phyloP scores from a whole-genome alignment of 768 basidiomycete species.

The Kwoniella sp. region DNA sequence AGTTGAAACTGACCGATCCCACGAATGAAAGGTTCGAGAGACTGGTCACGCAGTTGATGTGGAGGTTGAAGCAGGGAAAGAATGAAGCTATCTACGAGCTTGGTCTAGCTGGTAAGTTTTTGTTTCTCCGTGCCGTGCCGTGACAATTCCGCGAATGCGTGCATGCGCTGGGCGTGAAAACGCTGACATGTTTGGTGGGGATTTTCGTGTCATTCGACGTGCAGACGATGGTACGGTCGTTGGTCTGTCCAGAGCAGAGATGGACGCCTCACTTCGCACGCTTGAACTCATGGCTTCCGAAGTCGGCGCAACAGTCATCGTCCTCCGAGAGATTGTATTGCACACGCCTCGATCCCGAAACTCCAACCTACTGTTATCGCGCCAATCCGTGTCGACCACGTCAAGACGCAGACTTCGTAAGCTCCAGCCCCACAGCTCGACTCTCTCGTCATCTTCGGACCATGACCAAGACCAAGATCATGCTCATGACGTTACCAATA shows the following conservation, averaged over 20 bases:
- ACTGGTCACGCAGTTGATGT: slow-evolving; percentile 92
- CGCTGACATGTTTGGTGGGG: neutral
- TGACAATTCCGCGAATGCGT: no score
- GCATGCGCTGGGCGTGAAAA: no score
- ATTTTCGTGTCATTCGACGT: slow-evolving; percentile 2
- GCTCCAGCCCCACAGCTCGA: neutral
- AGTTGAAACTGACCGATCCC: slow-evolving; percentile 81
- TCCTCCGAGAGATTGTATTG: slow-evolving; percentile 74
- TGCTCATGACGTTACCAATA: no score
- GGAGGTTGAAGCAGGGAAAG: slow-evolving; percentile 83
- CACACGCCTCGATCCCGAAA: neutral
- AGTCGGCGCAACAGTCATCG: slow-evolving; percentile 86
- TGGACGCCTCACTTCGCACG: slow-evolving; percentile 79
- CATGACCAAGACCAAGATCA: no score
- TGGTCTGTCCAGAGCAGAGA: slow-evolving; percentile 70
- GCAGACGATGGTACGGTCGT: slow-evolving; percentile 82
- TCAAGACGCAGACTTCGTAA: neutral
- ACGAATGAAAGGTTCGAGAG: slow-evolving; percentile 59
- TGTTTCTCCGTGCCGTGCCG: no score
- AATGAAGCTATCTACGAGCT: slow-evolving; percentile 80
- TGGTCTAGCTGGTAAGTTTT: slow-evolving; percentile 62
- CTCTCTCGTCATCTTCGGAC: neutral
- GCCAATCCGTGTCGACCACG: neutral
- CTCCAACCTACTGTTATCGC: neutral
- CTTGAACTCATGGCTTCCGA: slow-evolving; percentile 93